Evolutionary conservation across 805 yeast genomes (phyloP).

Genomic region (Candida berthetii): DNA sequence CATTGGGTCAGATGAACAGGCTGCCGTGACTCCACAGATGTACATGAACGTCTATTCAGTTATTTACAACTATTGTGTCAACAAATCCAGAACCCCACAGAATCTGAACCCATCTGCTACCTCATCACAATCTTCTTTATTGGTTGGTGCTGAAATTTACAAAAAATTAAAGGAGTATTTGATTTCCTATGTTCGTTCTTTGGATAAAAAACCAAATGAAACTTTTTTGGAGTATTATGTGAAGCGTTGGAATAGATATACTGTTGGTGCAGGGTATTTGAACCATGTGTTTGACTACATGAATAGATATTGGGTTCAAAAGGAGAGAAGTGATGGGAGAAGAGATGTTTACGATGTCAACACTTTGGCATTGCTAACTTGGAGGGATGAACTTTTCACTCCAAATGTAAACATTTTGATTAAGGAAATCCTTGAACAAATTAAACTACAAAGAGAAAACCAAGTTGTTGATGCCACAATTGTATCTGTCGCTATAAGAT

Average conservation of each 20-base stretch:
- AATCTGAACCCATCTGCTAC: constrained; percentile 17
- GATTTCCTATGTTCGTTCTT: constrained; percentile 45
- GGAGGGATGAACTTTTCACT: constrained; percentile 82
- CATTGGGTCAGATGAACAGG: constrained; percentile 51
- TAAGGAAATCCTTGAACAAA: constrained; percentile 66
- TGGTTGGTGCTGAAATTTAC: constrained; percentile 91
- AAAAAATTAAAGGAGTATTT: constrained; percentile 63
- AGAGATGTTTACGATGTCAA: constrained; percentile 87
- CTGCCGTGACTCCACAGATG: constrained; percentile 62
- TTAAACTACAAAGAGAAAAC: constrained; percentile 74
- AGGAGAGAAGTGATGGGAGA: constrained; percentile 91
- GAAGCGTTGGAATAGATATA: constrained; percentile 80
- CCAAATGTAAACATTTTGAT: constrained; percentile 56
- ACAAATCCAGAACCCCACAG: constrained; percentile 53
- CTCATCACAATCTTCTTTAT: constrained; percentile 29
- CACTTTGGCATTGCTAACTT: constrained; percentile 77
- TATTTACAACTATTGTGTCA: constrained; percentile 87
- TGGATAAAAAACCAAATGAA: constrained; percentile 51
- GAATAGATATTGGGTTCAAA: constrained; percentile 96
- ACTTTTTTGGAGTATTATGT: constrained; percentile 79
- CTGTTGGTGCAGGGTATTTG: constrained; percentile 86
- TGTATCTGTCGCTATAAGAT: constrained; percentile 70
- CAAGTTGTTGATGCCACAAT: constrained; percentile 62
- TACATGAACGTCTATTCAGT: constrained; percentile 91
- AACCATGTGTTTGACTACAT: constrained; percentile 93